Evolutionary conservation across 2,329 filamentous ascomycete species (phyloP).

Genomic region (Herpotrichia juniperi): DNA sequence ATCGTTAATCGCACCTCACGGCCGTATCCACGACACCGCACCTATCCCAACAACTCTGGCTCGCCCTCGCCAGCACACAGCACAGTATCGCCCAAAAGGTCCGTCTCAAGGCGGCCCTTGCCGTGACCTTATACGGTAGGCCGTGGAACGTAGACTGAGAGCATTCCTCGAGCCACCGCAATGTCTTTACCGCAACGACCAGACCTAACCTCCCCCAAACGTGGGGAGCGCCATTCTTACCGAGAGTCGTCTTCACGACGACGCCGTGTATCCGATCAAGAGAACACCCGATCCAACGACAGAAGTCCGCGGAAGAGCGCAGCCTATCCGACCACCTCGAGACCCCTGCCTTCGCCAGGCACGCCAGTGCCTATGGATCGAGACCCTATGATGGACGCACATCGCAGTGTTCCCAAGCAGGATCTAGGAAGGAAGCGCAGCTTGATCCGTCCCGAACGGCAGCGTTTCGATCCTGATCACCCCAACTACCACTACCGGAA

Average conservation of each 20-base stretch:
- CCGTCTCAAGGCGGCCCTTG: conserved; percentile 8
- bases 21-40: neutral
- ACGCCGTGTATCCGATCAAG: conserved; percentile 70
- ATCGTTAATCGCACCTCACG: neutral
- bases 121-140: neutral
- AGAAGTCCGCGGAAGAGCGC: conserved; percentile 46
- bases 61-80: neutral
- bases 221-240: conserved; percentile 58
- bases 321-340: conserved; percentile 48
- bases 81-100: neutral
- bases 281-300: conserved; percentile 61
- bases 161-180: conserved; percentile 30
- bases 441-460: conserved; percentile 86
- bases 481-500: conserved; percentile 96
- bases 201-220: conserved; percentile 66
- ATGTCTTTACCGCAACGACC: conserved; percentile 65
- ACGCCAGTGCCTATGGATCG: conserved; percentile 52
- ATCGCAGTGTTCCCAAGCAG: conserved; percentile 42
- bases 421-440: conserved; percentile 78
- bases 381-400: conserved; percentile 58
- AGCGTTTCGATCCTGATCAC: conserved; percentile 82
- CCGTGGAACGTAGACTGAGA: conserved; percentile 23
- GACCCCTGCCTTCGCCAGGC: conserved; percentile 53
- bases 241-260: conserved; percentile 72
- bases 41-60: neutral